phyloP scores from a whole-genome alignment of 495 filamentous ascomycete species.

The Neurospora tetrasperma region DNA sequence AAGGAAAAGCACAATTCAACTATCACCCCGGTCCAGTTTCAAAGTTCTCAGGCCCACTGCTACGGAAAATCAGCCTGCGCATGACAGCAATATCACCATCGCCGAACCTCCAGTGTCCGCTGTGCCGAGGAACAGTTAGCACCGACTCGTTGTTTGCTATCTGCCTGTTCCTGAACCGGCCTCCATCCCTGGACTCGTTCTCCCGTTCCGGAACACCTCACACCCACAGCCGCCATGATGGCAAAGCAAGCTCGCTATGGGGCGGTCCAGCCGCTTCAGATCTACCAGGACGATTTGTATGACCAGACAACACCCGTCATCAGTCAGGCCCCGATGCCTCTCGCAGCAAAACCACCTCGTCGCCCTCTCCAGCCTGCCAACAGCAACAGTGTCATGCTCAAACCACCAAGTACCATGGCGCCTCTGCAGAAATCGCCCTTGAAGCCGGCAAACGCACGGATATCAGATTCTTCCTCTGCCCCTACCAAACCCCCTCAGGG shows the following conservation, averaged over 20 bases:
- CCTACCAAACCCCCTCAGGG: conserved; percentile 35
- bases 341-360: conserved; percentile 33
- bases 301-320: conserved; percentile 34
- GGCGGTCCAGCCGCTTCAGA: conserved; percentile 47
- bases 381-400: conserved; percentile 40
- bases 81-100: neutral
- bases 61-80: neutral
- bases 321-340: conserved; percentile 43
- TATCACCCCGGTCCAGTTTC: neutral
- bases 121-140: neutral
- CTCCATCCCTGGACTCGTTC: neutral
- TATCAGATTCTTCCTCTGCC: conserved; percentile 29
- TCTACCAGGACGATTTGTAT: conserved; percentile 52
- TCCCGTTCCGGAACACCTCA: neutral
- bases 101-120: neutral
- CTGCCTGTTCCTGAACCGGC: neutral
- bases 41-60: neutral
- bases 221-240: conserved; percentile 17
- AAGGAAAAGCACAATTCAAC: neutral
- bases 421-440: conserved; percentile 47
- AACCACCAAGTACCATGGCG: conserved; percentile 37
- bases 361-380: conserved; percentile 42
- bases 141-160: neutral
- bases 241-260: conserved; percentile 50
- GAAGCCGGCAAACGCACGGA: conserved; percentile 31